These are phyloP conservation scores for Platanthera zijinensis DNA, from an alignment of 106 monocot species.

Conservation along the genomic window DNA sequence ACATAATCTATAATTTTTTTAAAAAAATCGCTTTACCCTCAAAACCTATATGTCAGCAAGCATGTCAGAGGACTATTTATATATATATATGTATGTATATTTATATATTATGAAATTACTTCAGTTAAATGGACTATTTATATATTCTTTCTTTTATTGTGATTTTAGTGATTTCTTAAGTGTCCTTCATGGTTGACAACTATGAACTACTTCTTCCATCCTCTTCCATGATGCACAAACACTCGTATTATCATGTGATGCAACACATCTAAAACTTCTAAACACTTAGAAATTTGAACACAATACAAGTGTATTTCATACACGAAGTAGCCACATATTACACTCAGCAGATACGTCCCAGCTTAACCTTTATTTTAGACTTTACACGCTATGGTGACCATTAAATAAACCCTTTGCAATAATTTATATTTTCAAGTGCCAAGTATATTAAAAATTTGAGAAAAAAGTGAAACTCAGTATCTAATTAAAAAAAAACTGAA, in stretches of 20 bases:
- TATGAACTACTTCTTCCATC: not conserved
- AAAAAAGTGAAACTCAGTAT: not conserved
- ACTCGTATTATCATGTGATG: not conserved
- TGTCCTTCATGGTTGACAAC: too few species aligned
- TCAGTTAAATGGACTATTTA: too few species aligned
- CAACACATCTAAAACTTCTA: not conserved
- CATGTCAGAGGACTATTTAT: too few species aligned
- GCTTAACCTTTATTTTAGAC: not conserved
- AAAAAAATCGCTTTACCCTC: too few species aligned
- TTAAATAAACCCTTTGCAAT: not conserved
- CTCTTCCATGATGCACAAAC: not conserved
- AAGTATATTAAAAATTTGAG: not conserved
- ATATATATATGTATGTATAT: too few species aligned
- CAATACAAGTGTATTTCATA: not conserved
- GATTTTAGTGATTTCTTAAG: too few species aligned
- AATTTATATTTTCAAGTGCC: slow-evolving; percentile 2
- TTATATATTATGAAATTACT: too few species aligned
- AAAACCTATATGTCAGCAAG: too few species aligned
- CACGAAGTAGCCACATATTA: not conserved
- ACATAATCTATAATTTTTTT: too few species aligned
- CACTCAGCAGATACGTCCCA: not conserved
- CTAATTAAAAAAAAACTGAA: not conserved
- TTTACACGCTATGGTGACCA: not conserved
- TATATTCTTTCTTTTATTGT: too few species aligned
- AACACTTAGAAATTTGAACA: not conserved